A percentile compares a stretch with the other conserved stretches of the same genome.
These are phyloP conservation scores for Alisma plantagoaquatica DNA, from an alignment of 106 monocot species.

Conservation along the genomic window DNA sequence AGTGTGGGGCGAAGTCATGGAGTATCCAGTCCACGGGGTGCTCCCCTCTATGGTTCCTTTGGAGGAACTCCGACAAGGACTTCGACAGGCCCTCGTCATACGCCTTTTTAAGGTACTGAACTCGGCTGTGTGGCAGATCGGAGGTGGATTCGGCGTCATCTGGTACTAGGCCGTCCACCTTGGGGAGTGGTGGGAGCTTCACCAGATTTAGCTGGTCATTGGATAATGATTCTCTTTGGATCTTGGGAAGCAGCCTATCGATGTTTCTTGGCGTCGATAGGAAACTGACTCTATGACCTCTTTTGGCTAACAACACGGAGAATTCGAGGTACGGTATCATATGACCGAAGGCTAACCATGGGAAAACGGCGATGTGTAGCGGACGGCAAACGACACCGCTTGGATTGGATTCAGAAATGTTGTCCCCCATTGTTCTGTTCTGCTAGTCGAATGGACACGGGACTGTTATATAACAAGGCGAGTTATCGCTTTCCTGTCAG, in stretches of 20 bases:
- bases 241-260: constrained; percentile 23
- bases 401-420: too few relatives aligned
- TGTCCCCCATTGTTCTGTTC: too few relatives aligned
- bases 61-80: constrained; percentile 8
- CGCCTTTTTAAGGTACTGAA: too few relatives aligned
- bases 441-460: too few relatives aligned
- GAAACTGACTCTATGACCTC: constrained; percentile 23
- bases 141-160: too few relatives aligned
- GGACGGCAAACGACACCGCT: not conserved
- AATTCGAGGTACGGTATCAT: constrained; percentile 15
- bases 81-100: too few relatives aligned
- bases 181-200: too few relatives aligned
- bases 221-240: constrained; percentile 5
- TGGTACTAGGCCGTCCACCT: too few relatives aligned
- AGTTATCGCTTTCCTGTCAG: too few relatives aligned
- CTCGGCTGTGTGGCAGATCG: too few relatives aligned
- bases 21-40: constrained; percentile 39
- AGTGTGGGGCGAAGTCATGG: constrained; percentile 28
- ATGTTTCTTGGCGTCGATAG: constrained; percentile 61
- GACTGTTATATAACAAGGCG: too few relatives aligned
- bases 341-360: constrained; percentile 25
- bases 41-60: not conserved
- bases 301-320: constrained; percentile 10
- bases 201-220: not conserved
- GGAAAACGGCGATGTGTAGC: constrained; percentile 15